A percentile compares a stretch with the other conserved stretches of the same genome.
Conservation (phyloP, 192 early-diverging fungal species). For the Rhizophagus sp. region DNA sequence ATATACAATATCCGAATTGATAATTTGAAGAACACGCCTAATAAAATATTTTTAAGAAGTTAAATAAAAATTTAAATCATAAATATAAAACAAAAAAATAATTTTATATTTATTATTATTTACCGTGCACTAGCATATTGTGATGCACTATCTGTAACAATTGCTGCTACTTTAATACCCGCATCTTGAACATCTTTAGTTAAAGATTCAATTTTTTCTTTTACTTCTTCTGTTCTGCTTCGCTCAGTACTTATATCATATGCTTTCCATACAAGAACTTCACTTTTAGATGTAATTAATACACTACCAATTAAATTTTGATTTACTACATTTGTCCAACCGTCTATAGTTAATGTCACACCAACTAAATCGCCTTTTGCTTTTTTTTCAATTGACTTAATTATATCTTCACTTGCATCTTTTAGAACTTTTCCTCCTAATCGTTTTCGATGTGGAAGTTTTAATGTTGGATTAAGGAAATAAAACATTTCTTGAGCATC, state of each 20-base stretch:
- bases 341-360: background rate
- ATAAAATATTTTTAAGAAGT: background rate
- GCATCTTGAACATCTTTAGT: background rate
- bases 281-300: slow-evolving; percentile 6
- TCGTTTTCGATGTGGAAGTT: background rate
- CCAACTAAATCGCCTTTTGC: background rate
- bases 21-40: background rate
- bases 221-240: background rate
- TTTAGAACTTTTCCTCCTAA: background rate
- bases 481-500: no score
- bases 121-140: background rate
- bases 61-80: no score
- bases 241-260: background rate
- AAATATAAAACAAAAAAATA: background rate
- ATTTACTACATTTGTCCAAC: slow-evolving; percentile 12
- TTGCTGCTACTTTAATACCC: background rate
- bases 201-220: background rate
- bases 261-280: slow-evolving; percentile 10
- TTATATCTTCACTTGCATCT: background rate
- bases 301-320: slow-evolving; percentile 1
- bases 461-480: no score
- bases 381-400: background rate
- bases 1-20: background rate
- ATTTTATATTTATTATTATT: background rate
- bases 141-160: slow-evolving; percentile 10